These are phyloP conservation scores for Exophiala dermatitidis DNA, from an alignment of 2,329 filamentous ascomycete genomes.

Conservation along the genomic window DNA sequence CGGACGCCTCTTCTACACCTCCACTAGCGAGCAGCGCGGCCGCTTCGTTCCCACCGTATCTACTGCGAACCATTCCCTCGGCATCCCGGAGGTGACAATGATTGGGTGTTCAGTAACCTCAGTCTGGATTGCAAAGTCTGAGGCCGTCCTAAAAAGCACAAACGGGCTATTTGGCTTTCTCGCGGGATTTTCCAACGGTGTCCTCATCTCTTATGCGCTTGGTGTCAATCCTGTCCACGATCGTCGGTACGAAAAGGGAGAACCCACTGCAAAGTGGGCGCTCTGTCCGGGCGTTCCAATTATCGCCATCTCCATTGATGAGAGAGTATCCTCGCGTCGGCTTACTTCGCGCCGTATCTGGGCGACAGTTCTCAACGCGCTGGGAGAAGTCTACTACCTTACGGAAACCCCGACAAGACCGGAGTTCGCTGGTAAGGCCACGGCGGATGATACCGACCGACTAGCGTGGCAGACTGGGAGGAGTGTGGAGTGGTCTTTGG, in stretches of 20 bases:
- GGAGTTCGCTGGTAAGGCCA: constrained; percentile 43
- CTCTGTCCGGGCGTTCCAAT: constrained; percentile 90
- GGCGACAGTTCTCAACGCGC: constrained; percentile 87
- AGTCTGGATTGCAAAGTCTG: constrained; percentile 85
- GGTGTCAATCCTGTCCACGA: constrained; percentile 54
- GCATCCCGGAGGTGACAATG: constrained; percentile 68
- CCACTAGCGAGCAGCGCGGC: constrained; percentile 65
- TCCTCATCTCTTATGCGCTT: constrained; percentile 75
- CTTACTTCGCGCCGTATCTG: constrained; percentile 66
- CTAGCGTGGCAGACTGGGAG: constrained; percentile 75
- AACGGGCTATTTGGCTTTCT: constrained; percentile 74
- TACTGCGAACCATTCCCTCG: constrained; percentile 51
- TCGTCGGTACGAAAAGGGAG: constrained; percentile 60
- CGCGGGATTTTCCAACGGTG: constrained; percentile 72
- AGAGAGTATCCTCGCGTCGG: constrained; percentile 66
- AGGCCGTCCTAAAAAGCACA: constrained; percentile 62
- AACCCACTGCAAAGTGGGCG: constrained; percentile 82
- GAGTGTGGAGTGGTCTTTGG: constrained; percentile 69
- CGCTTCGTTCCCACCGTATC: constrained; percentile 62
- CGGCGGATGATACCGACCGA: constrained; percentile 50
- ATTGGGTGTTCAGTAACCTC: constrained; percentile 65
- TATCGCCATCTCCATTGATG: constrained; percentile 73
- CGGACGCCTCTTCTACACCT: constrained; percentile 71
- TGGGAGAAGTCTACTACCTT: constrained; percentile 86
- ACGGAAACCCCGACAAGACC: constrained; percentile 59